Conservation (phyloP, 148 eudicot species). For the Nyssa sinensis region DNA sequence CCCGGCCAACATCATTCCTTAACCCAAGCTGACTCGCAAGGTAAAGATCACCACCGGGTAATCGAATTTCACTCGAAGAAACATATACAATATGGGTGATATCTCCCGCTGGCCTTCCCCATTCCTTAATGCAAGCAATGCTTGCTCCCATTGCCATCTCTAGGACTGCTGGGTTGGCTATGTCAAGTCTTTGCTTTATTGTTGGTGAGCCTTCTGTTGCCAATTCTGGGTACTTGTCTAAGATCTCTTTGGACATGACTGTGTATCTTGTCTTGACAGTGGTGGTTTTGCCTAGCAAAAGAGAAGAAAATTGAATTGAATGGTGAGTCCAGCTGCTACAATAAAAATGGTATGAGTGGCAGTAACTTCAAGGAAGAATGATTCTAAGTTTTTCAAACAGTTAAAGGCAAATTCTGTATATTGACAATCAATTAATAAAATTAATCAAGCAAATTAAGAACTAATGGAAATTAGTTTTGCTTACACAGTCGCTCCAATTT, state of each 20-base stretch:
- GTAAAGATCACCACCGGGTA: constrained; percentile 78
- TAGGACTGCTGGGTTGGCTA: constrained; percentile 63
- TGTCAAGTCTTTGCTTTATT: constrained; percentile 60
- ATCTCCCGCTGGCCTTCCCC: constrained; percentile 61
- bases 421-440: not conserved
- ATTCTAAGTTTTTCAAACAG: too few species aligned
- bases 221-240: constrained; percentile 59
- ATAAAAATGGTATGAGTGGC: too few species aligned
- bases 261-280: constrained; percentile 83
- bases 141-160: constrained; percentile 69
- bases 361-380: too few species aligned
- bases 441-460: not conserved
- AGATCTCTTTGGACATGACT: constrained; percentile 59
- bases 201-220: constrained; percentile 74
- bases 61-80: constrained; percentile 66
- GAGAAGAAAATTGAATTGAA: not conserved
- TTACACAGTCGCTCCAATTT: constrained; percentile 79
- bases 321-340: not conserved
- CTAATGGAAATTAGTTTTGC: constrained; percentile 17
- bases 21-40: constrained; percentile 59
- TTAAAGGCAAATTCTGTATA: too few species aligned
- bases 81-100: constrained; percentile 76
- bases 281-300: constrained; percentile 69
- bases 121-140: constrained; percentile 55
- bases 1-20: constrained; percentile 56